Percentiles rank a stretch among this genome's conserved stretches.
Conservation (phyloP, 2,329 filamentous ascomycete genomes). For the Paraphoma chrysanthemicola region DNA sequence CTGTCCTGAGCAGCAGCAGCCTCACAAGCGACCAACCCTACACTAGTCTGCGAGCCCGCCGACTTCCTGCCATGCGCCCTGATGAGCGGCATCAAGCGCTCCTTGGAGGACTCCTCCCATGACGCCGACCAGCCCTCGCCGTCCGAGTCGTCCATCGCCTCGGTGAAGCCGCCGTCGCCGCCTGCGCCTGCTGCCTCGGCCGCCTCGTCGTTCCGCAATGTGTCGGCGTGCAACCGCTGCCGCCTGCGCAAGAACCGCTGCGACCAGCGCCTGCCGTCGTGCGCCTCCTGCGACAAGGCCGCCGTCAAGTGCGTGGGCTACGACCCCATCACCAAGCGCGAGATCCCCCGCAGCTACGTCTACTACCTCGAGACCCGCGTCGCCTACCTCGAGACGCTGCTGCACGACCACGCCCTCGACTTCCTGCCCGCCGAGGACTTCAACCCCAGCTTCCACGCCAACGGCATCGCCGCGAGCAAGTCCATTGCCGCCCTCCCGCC, state of each 20-base stretch:
- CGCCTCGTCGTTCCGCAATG: slow-evolving; percentile 57
- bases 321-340: slow-evolving; percentile 93
- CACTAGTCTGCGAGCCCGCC: slow-evolving; percentile 11
- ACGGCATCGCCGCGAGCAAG: slow-evolving; percentile 29
- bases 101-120: slow-evolving; percentile 45
- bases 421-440: slow-evolving; percentile 76
- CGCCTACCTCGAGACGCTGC: slow-evolving; percentile 78
- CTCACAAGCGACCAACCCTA: not conserved
- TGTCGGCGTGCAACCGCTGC: slow-evolving; percentile 90
- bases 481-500: slow-evolving; percentile 17
- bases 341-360: slow-evolving; percentile 93
- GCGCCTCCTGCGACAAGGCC: slow-evolving; percentile 92
- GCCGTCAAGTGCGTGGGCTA: slow-evolving; percentile 91
- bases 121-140: slow-evolving; percentile 40
- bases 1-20: no score
- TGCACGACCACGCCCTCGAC: slow-evolving; percentile 71
- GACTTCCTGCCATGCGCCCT: slow-evolving; percentile 45
- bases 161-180: slow-evolving; percentile 40
- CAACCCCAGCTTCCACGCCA: slow-evolving; percentile 49
- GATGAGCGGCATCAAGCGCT: slow-evolving; percentile 50
- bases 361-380: slow-evolving; percentile 92
- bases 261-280: slow-evolving; percentile 90
- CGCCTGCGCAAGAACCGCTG: slow-evolving; percentile 92
- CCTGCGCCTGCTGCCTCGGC: slow-evolving; percentile 33
- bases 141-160: slow-evolving; percentile 27